Base-by-base conservation (phyloP, 1,284 basidiomycete genomes). In the Puccinia coronata region DNA sequence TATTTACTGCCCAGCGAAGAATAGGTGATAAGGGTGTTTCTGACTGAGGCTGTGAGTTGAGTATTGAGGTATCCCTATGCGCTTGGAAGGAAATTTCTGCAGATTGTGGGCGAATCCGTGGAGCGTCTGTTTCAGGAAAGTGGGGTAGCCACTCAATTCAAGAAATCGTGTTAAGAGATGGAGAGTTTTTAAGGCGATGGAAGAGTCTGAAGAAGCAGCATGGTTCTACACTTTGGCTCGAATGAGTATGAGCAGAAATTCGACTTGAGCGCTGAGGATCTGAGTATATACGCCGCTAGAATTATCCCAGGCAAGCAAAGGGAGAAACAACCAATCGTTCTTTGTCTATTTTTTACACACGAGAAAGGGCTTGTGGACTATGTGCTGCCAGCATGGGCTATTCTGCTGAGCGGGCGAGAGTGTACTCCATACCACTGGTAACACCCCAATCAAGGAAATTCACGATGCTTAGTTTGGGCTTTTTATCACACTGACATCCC, bases 161-260 rank as follows among this genome's bases (percentile, higher is more conserved):
- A 36, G 39, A 43, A 8, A 65, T 65, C 34, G 61, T 25, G 23
- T 14, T 20, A 36, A 39, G n/a, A 65, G 61, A 65, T 36, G 36
- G 61, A 31, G 61, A 43, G 41, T 36, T 57, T 57, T 57, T 28
- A 25, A 57, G 61, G 61, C 41, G 34, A 65, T 43, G 39, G 61
- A 65, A 43, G 61, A 39, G n/a, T 39, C 36, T 39, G 61, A 36
- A 39, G 34, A 25, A 39, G n/a, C n/a, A 25, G 61, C 61, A 18
- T 65, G 36, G 16, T 65, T 65, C 23, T 28, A 65, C 34, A 39
- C 3, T 65, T 65, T 65, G 36, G 61, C 34, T 43, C 36, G 61
- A 65, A 31, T 65, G 61, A 65, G 61, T n/a, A 39, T 57, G 55
- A 57, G 55, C 61, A 65, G 34, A 39, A 39, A 31, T 63, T 31